These are phyloP conservation scores for Acacia pycnantha DNA, from an alignment of 331 rosid species.

Conservation along the genomic window DNA sequence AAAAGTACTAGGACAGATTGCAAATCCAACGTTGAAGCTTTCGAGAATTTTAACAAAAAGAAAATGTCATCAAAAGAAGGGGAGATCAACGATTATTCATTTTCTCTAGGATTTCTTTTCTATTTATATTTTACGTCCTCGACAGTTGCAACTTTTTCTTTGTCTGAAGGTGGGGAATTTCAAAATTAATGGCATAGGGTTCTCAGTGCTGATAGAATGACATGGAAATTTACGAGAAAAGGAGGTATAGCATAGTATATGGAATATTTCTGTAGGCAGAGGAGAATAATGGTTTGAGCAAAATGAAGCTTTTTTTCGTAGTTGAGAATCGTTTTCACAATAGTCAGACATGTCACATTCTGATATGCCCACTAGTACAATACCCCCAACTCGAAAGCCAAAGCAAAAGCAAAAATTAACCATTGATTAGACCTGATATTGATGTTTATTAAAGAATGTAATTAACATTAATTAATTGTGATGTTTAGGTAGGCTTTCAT, in stretches of 20 bases:
- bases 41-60: conserved; percentile 29
- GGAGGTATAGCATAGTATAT: not conserved
- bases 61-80: conserved; percentile 58
- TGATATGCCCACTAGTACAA: conserved; percentile 23
- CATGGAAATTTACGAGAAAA: conserved; percentile 7
- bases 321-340: conserved; percentile 21
- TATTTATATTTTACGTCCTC: conserved; percentile 25
- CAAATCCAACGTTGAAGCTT: conserved; percentile 46
- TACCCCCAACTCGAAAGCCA: conserved; percentile 29
- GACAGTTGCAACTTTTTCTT: conserved; percentile 29
- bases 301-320: conserved; percentile 25
- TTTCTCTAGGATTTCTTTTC: conserved; percentile 29
- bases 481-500: not conserved
- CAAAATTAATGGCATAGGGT: conserved; percentile 45
- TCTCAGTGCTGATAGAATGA: conserved; percentile 16
- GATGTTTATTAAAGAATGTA: conserved; percentile 16
- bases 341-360: conserved; percentile 36
- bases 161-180: conserved; percentile 35
- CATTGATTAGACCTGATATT: conserved; percentile 18
- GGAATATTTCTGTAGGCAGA: conserved; percentile 35
- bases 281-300: conserved; percentile 38
- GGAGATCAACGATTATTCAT: conserved; percentile 41
- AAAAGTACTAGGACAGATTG: conserved; percentile 39
- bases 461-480: conserved; percentile 5
- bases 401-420: conserved; percentile 20